Evolutionary conservation across 2,329 filamentous ascomycete genomes (phyloP).

Genomic region (Orbilia quercus): DNA sequence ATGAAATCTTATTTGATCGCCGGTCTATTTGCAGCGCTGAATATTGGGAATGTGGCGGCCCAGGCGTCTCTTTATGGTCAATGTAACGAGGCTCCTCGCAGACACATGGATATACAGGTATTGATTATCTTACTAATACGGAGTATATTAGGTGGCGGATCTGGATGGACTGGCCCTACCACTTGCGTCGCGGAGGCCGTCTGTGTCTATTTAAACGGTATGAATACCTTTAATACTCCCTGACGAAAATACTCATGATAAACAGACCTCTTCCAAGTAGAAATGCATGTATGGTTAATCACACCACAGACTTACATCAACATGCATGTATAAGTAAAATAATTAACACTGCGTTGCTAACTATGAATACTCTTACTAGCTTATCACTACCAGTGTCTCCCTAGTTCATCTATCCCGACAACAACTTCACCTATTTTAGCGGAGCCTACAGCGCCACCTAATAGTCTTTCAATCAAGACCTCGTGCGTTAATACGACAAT

Average conservation of each 20-base stretch:
- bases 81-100: too few relatives aligned
- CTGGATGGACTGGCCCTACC: conserved; percentile 11
- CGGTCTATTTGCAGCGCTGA: neutral
- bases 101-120: neutral
- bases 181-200: conserved; percentile 11
- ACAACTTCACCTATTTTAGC: conserved; percentile 1
- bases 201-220: conserved; percentile 22
- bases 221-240: neutral
- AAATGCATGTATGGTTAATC: neutral
- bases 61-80: conserved; percentile 9
- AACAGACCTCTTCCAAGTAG: too few relatives aligned
- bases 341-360: neutral
- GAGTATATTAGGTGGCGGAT: conserved; percentile 7
- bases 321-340: neutral
- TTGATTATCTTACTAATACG: neutral
- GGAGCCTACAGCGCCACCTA: conserved; percentile 22
- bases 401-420: neutral
- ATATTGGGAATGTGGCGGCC: conserved; percentile 4
- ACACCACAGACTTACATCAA: neutral
- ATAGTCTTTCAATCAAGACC: conserved; percentile 26
- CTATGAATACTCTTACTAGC: neutral
- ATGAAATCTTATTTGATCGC: conserved; percentile 13
- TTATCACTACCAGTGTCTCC: conserved; percentile 18
- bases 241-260: too few relatives aligned
- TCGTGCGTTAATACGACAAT: conserved; percentile 29